Conservation (phyloP, 1,284 basidiomycete genomes). For the Marasmius fiardii region DNA sequence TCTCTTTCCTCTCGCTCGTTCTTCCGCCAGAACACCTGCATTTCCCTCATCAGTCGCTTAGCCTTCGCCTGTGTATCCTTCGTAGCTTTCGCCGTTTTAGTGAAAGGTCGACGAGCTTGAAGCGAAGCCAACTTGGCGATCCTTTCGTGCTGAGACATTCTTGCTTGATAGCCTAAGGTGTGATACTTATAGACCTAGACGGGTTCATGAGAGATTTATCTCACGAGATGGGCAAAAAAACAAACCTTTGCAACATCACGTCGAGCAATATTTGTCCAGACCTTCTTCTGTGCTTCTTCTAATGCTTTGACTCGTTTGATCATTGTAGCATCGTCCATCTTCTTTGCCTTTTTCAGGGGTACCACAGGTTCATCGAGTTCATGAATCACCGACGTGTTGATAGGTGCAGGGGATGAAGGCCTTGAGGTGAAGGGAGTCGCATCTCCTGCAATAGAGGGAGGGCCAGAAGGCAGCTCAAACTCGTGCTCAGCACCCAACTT, state of each 20-base stretch:
- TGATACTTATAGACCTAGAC: constrained; percentile 79
- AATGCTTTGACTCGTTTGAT: constrained; percentile 69
- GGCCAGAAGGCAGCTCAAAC: constrained; percentile 47
- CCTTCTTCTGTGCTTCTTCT: constrained; percentile 82
- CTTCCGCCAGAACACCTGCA: constrained; percentile 97
- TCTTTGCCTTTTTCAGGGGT: constrained; percentile 69
- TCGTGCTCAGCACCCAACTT: constrained; percentile 40
- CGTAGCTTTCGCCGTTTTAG: constrained; percentile 76
- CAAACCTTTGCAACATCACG: constrained; percentile 79
- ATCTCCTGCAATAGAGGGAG: constrained; percentile 57
- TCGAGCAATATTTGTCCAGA: constrained; percentile 82
- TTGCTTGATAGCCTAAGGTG: constrained; percentile 59
- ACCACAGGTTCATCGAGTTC: constrained; percentile 68
- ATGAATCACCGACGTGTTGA: constrained; percentile 58
- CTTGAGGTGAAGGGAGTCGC: constrained; percentile 51
- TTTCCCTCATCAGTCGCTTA: constrained; percentile 88
- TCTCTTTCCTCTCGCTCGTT: constrained; percentile 97
- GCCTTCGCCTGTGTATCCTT: constrained; percentile 90
- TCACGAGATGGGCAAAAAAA: background rate
- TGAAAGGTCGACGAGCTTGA: constrained; percentile 79
- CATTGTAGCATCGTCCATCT: constrained; percentile 68
- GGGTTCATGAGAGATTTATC: background rate
- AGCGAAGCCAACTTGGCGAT: constrained; percentile 75
- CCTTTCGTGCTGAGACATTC: constrained; percentile 69
- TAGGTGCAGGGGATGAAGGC: constrained; percentile 58